Percentiles rank a stretch among this genome's conserved stretches.
phyloP scores from a whole-genome alignment of 495 filamentous ascomycete species.

The Staphylotrichum tortipilum region DNA sequence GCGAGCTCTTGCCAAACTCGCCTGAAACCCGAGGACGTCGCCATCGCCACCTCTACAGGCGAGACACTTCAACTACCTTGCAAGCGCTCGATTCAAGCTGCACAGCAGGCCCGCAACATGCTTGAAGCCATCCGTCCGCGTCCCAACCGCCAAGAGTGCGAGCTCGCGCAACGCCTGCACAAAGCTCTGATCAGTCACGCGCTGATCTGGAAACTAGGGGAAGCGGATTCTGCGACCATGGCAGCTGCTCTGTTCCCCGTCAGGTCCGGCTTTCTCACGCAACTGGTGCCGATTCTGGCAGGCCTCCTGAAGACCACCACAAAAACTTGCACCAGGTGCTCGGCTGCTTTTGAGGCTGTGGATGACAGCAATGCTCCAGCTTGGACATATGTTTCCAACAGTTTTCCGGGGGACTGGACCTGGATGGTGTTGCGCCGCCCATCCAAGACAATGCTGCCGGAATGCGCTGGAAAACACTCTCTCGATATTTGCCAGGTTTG shows the following conservation, averaged over 20 bases:
- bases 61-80: too few relatives aligned
- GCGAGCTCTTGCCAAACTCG: not conserved
- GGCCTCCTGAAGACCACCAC: not conserved
- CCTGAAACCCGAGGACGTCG: not conserved
- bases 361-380: conserved; percentile 1
- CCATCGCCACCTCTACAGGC: not conserved
- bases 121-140: not conserved
- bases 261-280: conserved; percentile 3
- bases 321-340: not conserved
- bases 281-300: conserved; percentile 5
- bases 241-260: not conserved
- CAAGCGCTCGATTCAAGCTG: too few relatives aligned
- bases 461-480: conserved; percentile 4
- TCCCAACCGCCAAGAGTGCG: not conserved
- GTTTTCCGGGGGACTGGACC: conserved; percentile 1
- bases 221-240: not conserved
- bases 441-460: not conserved
- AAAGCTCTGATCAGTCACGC: not conserved
- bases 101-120: not conserved
- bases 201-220: not conserved
- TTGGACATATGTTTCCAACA: not conserved
- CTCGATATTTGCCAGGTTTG: conserved; percentile 5
- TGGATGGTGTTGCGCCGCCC: conserved; percentile 6
- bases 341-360: not conserved
- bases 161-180: conserved; percentile 1